A percentile compares a stretch with the other conserved stretches of the same genome.
phyloP scores from a whole-genome alignment of 164 flowering plant species.

The Stephania japonica region DNA sequence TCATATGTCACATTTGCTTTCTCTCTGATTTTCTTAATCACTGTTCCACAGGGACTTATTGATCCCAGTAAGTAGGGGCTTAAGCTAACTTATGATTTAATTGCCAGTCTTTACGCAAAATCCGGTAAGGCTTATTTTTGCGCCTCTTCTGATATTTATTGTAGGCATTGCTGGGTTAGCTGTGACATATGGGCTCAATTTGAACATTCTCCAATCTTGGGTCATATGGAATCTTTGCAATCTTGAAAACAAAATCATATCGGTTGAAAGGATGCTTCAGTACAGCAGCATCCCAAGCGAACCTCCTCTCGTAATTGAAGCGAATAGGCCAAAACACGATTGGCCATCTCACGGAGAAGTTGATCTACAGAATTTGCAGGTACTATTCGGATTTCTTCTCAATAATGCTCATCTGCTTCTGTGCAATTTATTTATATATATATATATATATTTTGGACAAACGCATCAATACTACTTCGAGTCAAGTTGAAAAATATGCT shows the following conservation, averaged over 20 bases:
- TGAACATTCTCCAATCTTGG: constrained; percentile 30
- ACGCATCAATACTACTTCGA: too few relatives aligned
- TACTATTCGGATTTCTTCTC: background rate
- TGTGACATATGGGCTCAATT: constrained; percentile 46
- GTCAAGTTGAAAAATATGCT: too few relatives aligned
- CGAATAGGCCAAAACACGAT: constrained; percentile 16
- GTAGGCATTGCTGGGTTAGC: constrained; percentile 45
- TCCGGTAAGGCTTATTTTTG: background rate
- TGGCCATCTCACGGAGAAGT: constrained; percentile 26
- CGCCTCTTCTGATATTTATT: background rate
- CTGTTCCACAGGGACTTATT: constrained; percentile 32
- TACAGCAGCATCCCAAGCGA: constrained; percentile 28
- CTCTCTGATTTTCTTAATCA: constrained; percentile 32
- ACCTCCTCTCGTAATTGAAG: constrained; percentile 24
- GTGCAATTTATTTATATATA: too few relatives aligned
- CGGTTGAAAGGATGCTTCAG: constrained; percentile 33
- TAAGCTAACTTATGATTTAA: background rate
- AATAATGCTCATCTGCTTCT: too few relatives aligned
- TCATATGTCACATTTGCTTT: constrained; percentile 34
- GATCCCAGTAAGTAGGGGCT: constrained; percentile 29
- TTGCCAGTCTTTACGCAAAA: background rate
- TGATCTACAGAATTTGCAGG: constrained; percentile 21
- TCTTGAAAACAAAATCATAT: constrained; percentile 45
- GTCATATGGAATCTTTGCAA: constrained; percentile 36
- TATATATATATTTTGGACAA: too few relatives aligned